phyloP scores from a whole-genome alignment of 129 eudicot species.

The Scalesia atractyloides region DNA sequence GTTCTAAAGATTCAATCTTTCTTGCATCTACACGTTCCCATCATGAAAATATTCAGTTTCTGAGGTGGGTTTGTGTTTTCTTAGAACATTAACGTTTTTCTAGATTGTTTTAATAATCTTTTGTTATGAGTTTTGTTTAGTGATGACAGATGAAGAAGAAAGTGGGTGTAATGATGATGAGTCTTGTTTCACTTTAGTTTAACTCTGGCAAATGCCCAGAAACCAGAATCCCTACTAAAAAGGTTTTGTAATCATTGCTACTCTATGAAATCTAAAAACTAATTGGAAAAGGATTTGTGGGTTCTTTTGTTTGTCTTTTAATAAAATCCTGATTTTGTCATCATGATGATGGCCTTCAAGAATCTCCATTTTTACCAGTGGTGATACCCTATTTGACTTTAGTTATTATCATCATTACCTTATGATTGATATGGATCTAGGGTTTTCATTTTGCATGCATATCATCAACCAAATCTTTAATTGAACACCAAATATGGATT shows the following conservation, averaged over 20 bases:
- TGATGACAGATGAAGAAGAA: constrained; percentile 24
- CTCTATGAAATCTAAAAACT: constrained; percentile 35
- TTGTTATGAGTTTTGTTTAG: constrained; percentile 3
- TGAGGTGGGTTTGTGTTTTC: constrained; percentile 18
- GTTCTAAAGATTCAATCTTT: constrained; percentile 10
- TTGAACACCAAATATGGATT: not conserved
- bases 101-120: not conserved
- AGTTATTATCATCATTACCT: constrained; percentile 35
- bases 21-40: constrained; percentile 13
- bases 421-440: constrained; percentile 37
- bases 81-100: not conserved
- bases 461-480: not conserved
- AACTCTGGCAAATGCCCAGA: constrained; percentile 36
- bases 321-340: constrained; percentile 23
- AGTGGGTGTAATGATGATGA: constrained; percentile 31
- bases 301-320: constrained; percentile 9
- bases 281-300: constrained; percentile 31
- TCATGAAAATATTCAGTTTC: not conserved
- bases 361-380: constrained; percentile 11
- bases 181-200: constrained; percentile 26
- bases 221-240: constrained; percentile 35
- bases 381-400: constrained; percentile 13
- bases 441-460: constrained; percentile 32
- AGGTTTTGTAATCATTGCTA: constrained; percentile 43
- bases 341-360: constrained; percentile 30